Percentiles rank a stretch among this genome's conserved stretches.
These are phyloP conservation scores for Boletus rubescentipes DNA, from an alignment of 768 basidiomycete genomes.

Conservation along the genomic window DNA sequence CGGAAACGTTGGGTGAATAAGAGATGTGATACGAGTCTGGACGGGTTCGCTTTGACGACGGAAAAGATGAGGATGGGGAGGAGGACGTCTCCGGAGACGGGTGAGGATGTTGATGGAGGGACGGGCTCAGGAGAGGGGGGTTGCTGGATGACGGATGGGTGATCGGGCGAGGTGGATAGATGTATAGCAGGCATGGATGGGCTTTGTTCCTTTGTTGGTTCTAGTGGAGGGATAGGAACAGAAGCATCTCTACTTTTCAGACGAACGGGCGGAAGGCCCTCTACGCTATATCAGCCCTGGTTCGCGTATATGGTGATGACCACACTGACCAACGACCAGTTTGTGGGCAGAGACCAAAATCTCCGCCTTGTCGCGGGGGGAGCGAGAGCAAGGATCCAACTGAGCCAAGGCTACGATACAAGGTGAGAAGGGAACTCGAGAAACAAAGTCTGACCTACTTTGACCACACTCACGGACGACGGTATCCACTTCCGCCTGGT, in stretches of 20 bases:
- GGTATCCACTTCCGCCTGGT: slow-evolving; percentile 50
- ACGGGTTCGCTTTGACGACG: slow-evolving; percentile 90
- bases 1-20: slow-evolving; percentile 35
- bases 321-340: slow-evolving; percentile 67
- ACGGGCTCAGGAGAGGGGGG: slow-evolving; percentile 12
- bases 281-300: slow-evolving; percentile 36
- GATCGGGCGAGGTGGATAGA: slow-evolving; percentile 4
- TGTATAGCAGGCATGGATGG: slow-evolving; percentile 10
- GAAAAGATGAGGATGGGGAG: slow-evolving; percentile 92
- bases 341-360: slow-evolving; percentile 84
- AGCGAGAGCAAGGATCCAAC: slow-evolving; percentile 47
- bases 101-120: slow-evolving; percentile 35
- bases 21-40: slow-evolving; percentile 63
- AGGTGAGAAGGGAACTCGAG: slow-evolving; percentile 19
- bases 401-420: slow-evolving; percentile 47
- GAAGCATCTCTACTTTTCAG: slow-evolving; percentile 59
- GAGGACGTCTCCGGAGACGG: slow-evolving; percentile 84
- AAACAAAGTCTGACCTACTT: slow-evolving; percentile 46
- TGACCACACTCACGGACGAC: slow-evolving; percentile 76
- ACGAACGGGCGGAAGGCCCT: slow-evolving; percentile 75
- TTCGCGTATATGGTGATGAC: neutral
- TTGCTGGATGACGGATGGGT: neutral
- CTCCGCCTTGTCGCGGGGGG: slow-evolving; percentile 77
- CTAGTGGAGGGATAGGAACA: neutral
- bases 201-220: neutral